Conservation (phyloP, 768 basidiomycete genomes). For the Leccinum sublutescens region DNA sequence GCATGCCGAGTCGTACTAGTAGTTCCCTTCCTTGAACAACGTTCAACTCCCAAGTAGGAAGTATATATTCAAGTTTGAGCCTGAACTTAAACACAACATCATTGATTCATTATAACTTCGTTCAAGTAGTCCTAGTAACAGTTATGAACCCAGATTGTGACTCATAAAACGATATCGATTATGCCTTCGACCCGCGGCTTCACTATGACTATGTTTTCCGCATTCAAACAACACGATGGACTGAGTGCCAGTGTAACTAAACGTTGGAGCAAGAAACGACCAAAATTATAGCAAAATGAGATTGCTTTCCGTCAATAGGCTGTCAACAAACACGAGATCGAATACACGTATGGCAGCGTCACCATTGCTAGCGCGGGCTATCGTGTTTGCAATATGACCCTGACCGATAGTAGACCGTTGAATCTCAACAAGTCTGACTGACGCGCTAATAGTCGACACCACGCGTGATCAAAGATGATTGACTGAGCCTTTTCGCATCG, state of each 20-base stretch:
- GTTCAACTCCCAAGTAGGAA: neutral
- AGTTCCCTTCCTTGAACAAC: neutral
- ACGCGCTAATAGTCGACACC: neutral
- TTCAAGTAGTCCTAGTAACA: too few species aligned
- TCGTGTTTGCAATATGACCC: slow-evolving; percentile 1
- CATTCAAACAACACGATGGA: slow-evolving; percentile 7
- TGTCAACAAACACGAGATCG: slow-evolving; percentile 2
- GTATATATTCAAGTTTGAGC: neutral
- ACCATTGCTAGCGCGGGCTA: neutral
- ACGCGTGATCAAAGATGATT: fast-evolving
- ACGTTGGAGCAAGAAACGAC: neutral
- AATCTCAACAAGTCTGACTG: slow-evolving; percentile 9
- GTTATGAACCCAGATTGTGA: slow-evolving; percentile 2
- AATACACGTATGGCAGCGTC: neutral
- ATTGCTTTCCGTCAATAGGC: neutral
- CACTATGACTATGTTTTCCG: neutral
- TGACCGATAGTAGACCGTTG: slow-evolving; percentile 9
- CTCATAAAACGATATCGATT: neutral
- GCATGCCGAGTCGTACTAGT: neutral
- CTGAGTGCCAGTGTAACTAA: neutral
- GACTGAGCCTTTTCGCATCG: slow-evolving; percentile 5
- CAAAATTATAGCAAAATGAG: slow-evolving; percentile 1
- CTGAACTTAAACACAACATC: too few species aligned
- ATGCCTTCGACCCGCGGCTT: slow-evolving; percentile 5
- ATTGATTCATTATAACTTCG: too few species aligned